Evolutionary conservation across 805 yeast genomes (phyloP), one percentile per base, ranked within the genome.

Genomic region (Saccharomyces kudriavzevii): DNA sequence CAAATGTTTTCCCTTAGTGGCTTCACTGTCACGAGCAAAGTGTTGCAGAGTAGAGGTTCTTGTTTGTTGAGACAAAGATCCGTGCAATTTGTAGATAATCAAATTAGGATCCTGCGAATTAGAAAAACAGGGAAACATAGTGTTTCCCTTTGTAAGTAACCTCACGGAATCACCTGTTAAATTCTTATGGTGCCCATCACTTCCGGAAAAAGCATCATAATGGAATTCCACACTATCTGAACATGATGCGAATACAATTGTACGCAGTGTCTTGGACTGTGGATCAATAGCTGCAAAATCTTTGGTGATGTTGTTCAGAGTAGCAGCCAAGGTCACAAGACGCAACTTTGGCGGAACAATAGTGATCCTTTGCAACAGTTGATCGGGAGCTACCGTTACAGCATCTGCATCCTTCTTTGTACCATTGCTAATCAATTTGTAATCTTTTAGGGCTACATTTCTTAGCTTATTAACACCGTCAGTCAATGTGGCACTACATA

Each of bases 211-310:
- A 0, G 83, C 85, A 48, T 81, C 79, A 69, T 83, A 89, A 70
- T 94, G 97, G 74, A 87, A 94, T 60, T 94, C 91, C 24, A 95
- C 98, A n/a, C 96, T 87, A 66, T 92, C 98, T 0, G 98, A 83
- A 72, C 99, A 92, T 13, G 97, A 87, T 58, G 91, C 79, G 68
- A 94, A 94, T 0, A 94, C 89, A 67, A 94, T 84, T 0, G 89
- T 82, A 57, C 87, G 79, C 1, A 80, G 66, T 0, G 75, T 70
- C 24, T 54, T 60, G 4, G 58, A 55, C 1, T 56, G 53, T n/a
- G 53, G 49, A 20, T 45, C 51, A 14, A 52, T 49, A 24, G 53
- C 27, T 3, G 67, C 58, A 10, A 68, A 68, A 6, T 58, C 56
- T 29, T 57, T 58, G 0, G 79, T 71, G 4, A 84, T 70, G 17